Conservation (phyloP, 2,329 filamentous ascomycete species). For the Exophiala xenobiotica region DNA sequence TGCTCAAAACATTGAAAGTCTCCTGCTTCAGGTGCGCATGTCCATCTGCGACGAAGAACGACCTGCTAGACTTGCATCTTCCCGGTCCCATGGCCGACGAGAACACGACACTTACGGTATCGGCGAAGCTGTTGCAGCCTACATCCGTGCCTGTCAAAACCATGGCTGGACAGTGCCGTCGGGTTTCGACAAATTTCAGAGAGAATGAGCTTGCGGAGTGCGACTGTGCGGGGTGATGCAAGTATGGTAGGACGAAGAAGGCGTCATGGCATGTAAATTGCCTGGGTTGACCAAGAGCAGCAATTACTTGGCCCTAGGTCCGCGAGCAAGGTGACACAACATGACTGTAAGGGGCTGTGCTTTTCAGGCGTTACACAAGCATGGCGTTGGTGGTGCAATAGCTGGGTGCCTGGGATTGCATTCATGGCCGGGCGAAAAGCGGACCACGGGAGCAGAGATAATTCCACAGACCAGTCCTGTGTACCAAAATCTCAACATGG, state of each 20-base stretch:
- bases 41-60: constrained; percentile 68
- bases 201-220: background rate
- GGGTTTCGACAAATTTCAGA: constrained; percentile 50
- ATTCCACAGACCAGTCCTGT: no score
- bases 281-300: background rate
- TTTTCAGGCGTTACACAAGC: background rate
- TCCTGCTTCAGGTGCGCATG: constrained; percentile 77
- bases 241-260: background rate
- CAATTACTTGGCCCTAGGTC: background rate
- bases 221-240: background rate
- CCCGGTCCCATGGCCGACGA: background rate
- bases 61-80: constrained; percentile 64
- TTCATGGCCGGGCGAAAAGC: no score
- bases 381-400: constrained; percentile 2
- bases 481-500: background rate
- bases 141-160: constrained; percentile 61
- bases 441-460: no score
- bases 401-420: no score
- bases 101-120: constrained; percentile 60
- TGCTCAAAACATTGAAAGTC: constrained; percentile 70
- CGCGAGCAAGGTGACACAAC: background rate
- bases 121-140: constrained; percentile 71
- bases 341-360: background rate
- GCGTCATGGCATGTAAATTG: no score
- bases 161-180: constrained; percentile 74